phyloP scores from a whole-genome alignment of 495 filamentous ascomycete genomes.

The Aspergillus conjunctus region DNA sequence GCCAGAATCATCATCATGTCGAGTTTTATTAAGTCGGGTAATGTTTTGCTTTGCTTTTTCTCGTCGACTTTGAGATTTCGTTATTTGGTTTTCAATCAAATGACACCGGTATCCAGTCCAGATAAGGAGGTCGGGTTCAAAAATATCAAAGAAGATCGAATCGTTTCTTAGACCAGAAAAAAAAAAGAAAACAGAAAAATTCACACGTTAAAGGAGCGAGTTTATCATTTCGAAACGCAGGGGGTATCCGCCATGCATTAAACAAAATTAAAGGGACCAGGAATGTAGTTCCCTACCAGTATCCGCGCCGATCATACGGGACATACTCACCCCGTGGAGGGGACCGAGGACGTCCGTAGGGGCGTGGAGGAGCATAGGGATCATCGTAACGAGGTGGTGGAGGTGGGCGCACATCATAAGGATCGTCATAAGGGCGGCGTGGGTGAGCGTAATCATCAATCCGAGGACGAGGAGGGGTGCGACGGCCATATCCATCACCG shows the following conservation, averaged over 20 bases:
- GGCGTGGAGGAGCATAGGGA: constrained; percentile 45
- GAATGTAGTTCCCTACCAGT: constrained; percentile 41
- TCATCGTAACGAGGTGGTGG: constrained; percentile 52
- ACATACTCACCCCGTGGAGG: constrained; percentile 47
- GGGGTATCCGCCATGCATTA: constrained; percentile 33
- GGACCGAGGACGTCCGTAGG: constrained; percentile 48
- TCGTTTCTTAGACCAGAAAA: constrained; percentile 14
- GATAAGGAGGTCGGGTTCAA: constrained; percentile 5
- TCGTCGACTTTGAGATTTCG: constrained; percentile 5
- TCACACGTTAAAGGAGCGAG: constrained; percentile 7
- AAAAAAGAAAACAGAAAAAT: constrained; percentile 10
- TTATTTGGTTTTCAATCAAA: neutral
- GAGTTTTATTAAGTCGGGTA: constrained; percentile 1
- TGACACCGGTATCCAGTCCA: constrained; percentile 12
- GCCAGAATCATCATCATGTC: constrained; percentile 18
- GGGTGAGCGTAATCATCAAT: constrained; percentile 73
- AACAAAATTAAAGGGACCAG: constrained; percentile 15
- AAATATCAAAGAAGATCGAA: constrained; percentile 2
- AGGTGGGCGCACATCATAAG: constrained; percentile 48
- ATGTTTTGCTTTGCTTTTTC: constrained; percentile 9
- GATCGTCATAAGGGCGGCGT: constrained; percentile 56
- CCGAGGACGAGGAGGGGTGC: constrained; percentile 68
- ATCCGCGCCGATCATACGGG: constrained; percentile 49
- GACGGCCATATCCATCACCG: constrained; percentile 69
- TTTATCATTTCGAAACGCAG: constrained; percentile 18